These are phyloP conservation scores for Suhomyces coccinellae DNA, from an alignment of 1,139 yeast genomes.

Conservation along the genomic window DNA sequence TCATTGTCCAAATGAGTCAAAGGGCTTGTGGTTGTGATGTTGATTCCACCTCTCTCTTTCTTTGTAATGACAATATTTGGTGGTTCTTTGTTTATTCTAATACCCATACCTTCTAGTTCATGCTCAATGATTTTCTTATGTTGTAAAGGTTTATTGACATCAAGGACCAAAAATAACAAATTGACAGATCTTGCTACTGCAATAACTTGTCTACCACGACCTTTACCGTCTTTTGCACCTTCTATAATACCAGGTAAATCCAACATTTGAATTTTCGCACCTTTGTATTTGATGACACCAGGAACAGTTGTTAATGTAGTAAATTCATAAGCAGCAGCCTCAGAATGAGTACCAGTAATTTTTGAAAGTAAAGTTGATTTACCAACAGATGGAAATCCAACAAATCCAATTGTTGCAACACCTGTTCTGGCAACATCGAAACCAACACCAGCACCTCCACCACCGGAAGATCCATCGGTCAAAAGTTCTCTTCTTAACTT, in stretches of 20 bases:
- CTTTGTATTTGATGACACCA: constrained; percentile 91
- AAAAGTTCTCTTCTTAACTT: constrained; percentile 88
- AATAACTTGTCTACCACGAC: constrained; percentile 98
- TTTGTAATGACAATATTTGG: constrained; percentile 90
- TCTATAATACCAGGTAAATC: constrained; percentile 98
- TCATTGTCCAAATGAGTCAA: constrained; percentile 88
- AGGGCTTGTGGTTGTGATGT: constrained; percentile 90
- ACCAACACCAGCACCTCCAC: constrained; percentile 90
- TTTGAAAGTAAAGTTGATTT: constrained; percentile 84
- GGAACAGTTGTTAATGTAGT: constrained; percentile 98
- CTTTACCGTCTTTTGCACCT: constrained; percentile 98
- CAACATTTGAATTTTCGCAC: constrained; percentile 96
- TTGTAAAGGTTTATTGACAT: constrained; percentile 92
- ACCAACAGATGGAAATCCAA: constrained; percentile 99
- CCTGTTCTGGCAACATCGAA: constrained; percentile 98
- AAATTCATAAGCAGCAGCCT: constrained; percentile 96
- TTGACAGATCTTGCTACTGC: constrained; percentile 98
- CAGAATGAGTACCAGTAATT: constrained; percentile 93
- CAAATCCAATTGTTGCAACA: constrained; percentile 94
- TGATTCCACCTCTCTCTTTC: constrained; percentile 94
- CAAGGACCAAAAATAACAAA: constrained; percentile 86
- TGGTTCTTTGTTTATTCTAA: constrained; percentile 84
- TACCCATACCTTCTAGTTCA: constrained; percentile 96
- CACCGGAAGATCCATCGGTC: constrained; percentile 71
- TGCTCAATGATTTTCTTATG: constrained; percentile 92